These are phyloP conservation scores for Claviceps sp. DNA, from an alignment of 2,329 filamentous ascomycete genomes.

Conservation along the genomic window DNA sequence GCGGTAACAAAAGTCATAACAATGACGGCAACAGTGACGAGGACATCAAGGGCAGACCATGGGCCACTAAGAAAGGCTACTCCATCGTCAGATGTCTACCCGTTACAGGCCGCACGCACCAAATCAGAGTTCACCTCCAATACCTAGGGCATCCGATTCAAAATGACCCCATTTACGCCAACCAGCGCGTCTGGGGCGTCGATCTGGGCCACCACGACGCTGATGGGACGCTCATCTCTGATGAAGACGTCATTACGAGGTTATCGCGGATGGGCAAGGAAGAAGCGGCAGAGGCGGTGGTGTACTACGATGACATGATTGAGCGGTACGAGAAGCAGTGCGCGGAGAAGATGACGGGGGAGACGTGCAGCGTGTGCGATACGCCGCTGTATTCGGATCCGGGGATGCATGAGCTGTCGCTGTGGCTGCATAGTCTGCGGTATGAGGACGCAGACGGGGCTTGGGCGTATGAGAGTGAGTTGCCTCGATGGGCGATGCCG, in stretches of 20 bases:
- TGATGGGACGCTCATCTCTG: slow-evolving; percentile 56
- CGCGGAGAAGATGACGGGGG: slow-evolving; percentile 85
- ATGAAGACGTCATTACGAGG: slow-evolving; percentile 80
- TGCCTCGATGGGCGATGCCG: slow-evolving; percentile 80
- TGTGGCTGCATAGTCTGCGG: slow-evolving; percentile 84
- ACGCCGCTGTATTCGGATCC: slow-evolving; percentile 91
- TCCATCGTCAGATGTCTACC: slow-evolving; percentile 91
- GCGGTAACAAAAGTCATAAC: background rate
- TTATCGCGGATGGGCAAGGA: slow-evolving; percentile 87
- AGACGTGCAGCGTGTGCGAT: slow-evolving; percentile 66
- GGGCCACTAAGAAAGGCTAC: slow-evolving; percentile 58
- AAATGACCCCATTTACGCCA: slow-evolving; percentile 96
- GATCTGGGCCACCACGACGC: slow-evolving; percentile 55
- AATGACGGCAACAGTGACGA: slow-evolving; percentile 7
- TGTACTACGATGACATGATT: slow-evolving; percentile 90
- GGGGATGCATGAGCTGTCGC: slow-evolving; percentile 73
- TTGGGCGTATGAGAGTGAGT: slow-evolving; percentile 77
- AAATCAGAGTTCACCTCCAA: slow-evolving; percentile 88
- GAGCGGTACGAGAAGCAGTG: slow-evolving; percentile 80
- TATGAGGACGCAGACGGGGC: slow-evolving; percentile 73
- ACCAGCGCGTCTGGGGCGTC: slow-evolving; percentile 79
- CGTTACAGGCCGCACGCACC: slow-evolving; percentile 86
- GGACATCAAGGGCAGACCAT: slow-evolving; percentile 19
- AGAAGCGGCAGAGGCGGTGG: slow-evolving; percentile 78
- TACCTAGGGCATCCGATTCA: slow-evolving; percentile 89